Evolutionary conservation across 257 asterid species (phyloP), one percentile per base, ranked within the genome.

Genomic region (Gentiana macrophylla): DNA sequence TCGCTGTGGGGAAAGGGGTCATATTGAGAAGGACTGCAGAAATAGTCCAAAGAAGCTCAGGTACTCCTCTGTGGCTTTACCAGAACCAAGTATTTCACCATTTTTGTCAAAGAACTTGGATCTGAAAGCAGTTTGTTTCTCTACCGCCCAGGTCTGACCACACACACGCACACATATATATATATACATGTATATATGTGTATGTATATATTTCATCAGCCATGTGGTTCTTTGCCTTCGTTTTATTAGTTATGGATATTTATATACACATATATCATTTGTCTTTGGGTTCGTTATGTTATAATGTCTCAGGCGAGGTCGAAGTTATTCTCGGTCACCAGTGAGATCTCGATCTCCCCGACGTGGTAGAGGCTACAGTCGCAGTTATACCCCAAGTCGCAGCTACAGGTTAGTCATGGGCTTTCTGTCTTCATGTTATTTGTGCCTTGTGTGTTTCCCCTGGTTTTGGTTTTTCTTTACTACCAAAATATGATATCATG

Each of bases 1-100:
- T 62, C 90, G 92, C 15, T 92, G 99, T 69, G 95, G 97, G 13
- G 94, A 88, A 64, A 83, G 94, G 76, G 97, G 99, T 45, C 99
- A 92, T 66, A 80, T 92, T 38, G 99, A 88, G 74, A 78, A 86
- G 62, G 82, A 80, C 76, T 92, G 97, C 76, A 90, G 71, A 66
- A 92, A 86, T 68, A 92, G 95, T 74, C 99, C 99, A 49, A 79
- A 92, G 76, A 88, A 92, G 68, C 58, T 57, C 51, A 78, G 79
- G 99, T 92, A 77, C 47, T 67, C 60, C 8, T 50, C 1, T 47
- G 32, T 50, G 49, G 46, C 1, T 41, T 24, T 24, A 24, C 24
- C 24, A 24, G 24, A 41, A 41, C 46, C 9, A 5, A 41, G 9
- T 41, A 41, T 41, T 41, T 10, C 46, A 6, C 46, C 46, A 41